Evolutionary conservation across 768 basidiomycete species (phyloP), one percentile per base, ranked within the genome.

Genomic region (Hygrocybe coccinea): DNA sequence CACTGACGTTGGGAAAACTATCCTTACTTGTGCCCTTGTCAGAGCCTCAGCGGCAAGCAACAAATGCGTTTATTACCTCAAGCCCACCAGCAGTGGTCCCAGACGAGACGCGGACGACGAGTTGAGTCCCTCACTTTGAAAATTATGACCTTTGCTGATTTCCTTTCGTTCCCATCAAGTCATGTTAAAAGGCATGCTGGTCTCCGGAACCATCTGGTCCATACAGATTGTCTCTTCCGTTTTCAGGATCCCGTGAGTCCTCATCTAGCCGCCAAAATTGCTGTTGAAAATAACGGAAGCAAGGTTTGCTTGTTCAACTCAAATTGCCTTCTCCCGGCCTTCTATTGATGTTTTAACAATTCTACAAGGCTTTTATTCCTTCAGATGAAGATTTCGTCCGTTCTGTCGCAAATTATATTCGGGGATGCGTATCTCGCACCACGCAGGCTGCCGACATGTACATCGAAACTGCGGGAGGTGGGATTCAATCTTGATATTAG

Each of bases 401-500:
- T 47, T 76, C 87, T 2, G 74, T 95, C 24, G 77, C 85, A 2
- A 71, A 72, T 36, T 79, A 88, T 60, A 81, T 91, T n/a, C 75
- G 77, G 34, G 58, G 69, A 22, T 81, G 81, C 63, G 84, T 85
- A 1, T 60, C 65, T 3, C 59, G 57, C 1, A 49, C 62, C 19
- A 60, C 55, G 2, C 62, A 62, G 9, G 63, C 61, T 11, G 75
- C 78, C 2, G 81, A 87, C 62, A 79, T 94, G 77, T 97, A 87
- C 63, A 73, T 97, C 45, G 95, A 98, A 71, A 95, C 95, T 8
- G 95, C 95, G 12, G 95, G 95, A 82, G 95, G 95, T 92, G 69
- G 77, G 83, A 45, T 29, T 38, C 50, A 10, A 1, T 33, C 39
- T 33, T 62, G 52, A 56, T 51, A 33, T 52, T 29, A 21, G 56